A percentile compares a stretch with the other conserved stretches of the same genome.
Conservation (phyloP, 225 moss, liverwort and hornwort genomes). For the Ulota crispa region DNA sequence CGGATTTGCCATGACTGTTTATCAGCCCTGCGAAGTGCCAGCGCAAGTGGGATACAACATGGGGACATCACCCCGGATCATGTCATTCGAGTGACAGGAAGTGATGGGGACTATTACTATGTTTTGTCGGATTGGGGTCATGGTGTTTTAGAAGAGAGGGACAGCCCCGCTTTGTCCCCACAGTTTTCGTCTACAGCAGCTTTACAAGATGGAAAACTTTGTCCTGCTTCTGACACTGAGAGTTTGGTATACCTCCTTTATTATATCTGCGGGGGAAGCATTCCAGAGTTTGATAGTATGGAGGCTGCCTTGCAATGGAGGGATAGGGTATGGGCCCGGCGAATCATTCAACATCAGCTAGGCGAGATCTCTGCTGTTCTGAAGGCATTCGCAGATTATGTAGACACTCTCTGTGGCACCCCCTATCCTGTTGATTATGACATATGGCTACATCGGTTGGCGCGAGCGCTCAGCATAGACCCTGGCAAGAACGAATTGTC, state of each 20-base stretch:
- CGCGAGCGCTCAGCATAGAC: slow-evolving; percentile 80
- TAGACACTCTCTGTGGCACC: slow-evolving; percentile 93
- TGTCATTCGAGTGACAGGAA: slow-evolving; percentile 87
- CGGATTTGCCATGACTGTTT: slow-evolving; percentile 93
- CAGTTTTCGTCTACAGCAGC: slow-evolving; percentile 96
- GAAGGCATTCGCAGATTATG: slow-evolving; percentile 98
- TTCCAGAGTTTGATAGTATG: slow-evolving; percentile 94
- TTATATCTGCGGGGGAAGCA: slow-evolving; percentile 85
- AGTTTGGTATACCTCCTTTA: slow-evolving; percentile 92
- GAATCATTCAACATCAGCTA: slow-evolving; percentile 92
- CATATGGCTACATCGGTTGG: slow-evolving; percentile 88
- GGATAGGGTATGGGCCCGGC: slow-evolving; percentile 87
- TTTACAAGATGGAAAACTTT: slow-evolving; percentile 88
- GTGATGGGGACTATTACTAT: slow-evolving; percentile 89
- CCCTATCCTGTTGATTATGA: slow-evolving; percentile 99
- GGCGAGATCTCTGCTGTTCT: slow-evolving; percentile 92
- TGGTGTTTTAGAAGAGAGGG: slow-evolving; percentile 93
- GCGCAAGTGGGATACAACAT: slow-evolving; percentile 82
- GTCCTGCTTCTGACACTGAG: slow-evolving; percentile 96
- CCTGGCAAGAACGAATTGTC: slow-evolving; percentile 85
- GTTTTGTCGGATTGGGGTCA: slow-evolving; percentile 95
- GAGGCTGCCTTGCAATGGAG: slow-evolving; percentile 98
- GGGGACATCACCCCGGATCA: slow-evolving; percentile 98
- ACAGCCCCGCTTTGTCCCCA: slow-evolving; percentile 84
- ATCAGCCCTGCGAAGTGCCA: slow-evolving; percentile 85